phyloP scores from a whole-genome alignment of 768 basidiomycete genomes.

The Termitomyces sp. region DNA sequence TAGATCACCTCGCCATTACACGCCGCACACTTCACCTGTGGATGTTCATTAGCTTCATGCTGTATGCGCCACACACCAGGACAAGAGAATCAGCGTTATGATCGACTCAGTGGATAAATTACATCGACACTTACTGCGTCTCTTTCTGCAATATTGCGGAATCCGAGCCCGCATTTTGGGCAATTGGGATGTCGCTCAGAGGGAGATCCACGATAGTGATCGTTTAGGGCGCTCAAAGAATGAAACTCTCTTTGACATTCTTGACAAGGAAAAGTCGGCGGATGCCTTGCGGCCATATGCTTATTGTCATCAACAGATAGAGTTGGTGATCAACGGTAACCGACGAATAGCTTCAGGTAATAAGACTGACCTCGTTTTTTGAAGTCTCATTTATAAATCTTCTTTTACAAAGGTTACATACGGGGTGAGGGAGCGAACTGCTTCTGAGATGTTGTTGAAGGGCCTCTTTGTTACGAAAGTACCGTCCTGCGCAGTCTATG shows the following conservation, averaged over 20 bases:
- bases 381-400: slow-evolving; percentile 8
- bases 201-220: slow-evolving; percentile 7
- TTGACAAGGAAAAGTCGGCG: not conserved
- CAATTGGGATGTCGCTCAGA: slow-evolving; percentile 10
- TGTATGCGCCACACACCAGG: not conserved
- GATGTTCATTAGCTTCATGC: not conserved
- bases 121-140: not conserved
- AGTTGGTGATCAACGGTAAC: too few relatives aligned
- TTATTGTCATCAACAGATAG: not conserved
- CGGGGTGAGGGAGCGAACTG: slow-evolving; percentile 1
- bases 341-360: not conserved
- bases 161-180: slow-evolving; percentile 5
- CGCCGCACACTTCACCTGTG: not conserved
- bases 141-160: not conserved
- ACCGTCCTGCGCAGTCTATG: slow-evolving; percentile 1
- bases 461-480: slow-evolving; percentile 9
- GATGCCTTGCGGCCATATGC: slow-evolving; percentile 8
- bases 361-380: slow-evolving; percentile 2
- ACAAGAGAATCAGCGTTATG: not conserved
- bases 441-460: slow-evolving; percentile 9
- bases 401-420: slow-evolving; percentile 4
- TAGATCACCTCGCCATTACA: not conserved
- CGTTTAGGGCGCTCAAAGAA: not conserved
- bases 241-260: not conserved
- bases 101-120: not conserved